phyloP scores from a whole-genome alignment of 352 stramenopile genomes.

The Phytophthora agathidicida region DNA sequence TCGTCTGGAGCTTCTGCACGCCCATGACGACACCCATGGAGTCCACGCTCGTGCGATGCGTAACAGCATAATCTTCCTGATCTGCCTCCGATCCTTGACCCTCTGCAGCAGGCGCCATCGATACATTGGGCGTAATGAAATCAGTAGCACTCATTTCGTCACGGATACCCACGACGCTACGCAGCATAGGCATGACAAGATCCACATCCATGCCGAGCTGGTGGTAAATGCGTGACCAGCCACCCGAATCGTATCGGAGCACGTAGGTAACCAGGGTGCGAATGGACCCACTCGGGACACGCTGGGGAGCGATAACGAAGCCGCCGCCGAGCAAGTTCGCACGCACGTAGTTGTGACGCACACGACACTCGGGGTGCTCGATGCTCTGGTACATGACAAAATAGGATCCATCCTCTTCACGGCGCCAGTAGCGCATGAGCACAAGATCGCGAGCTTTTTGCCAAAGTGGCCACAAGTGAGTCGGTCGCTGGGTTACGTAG shows the following conservation, averaged over 20 bases:
- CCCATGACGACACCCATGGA: slow-evolving; percentile 63
- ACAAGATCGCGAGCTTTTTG: slow-evolving; percentile 87
- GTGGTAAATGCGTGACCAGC: slow-evolving; percentile 86
- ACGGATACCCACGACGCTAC: slow-evolving; percentile 82
- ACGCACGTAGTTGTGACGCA: slow-evolving; percentile 88
- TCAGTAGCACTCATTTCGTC: slow-evolving; percentile 84
- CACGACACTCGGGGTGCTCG: slow-evolving; percentile 83
- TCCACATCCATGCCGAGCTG: slow-evolving; percentile 91
- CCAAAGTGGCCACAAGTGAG: slow-evolving; percentile 86
- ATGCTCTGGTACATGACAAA: slow-evolving; percentile 93
- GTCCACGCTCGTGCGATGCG: slow-evolving; percentile 59
- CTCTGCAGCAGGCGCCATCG: slow-evolving; percentile 38
- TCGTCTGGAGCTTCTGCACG: slow-evolving; percentile 73
- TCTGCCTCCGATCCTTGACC: slow-evolving; percentile 15
- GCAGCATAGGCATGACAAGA: slow-evolving; percentile 85
- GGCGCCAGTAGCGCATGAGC: slow-evolving; percentile 89
- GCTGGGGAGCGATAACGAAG: slow-evolving; percentile 88
- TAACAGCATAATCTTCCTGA: slow-evolving; percentile 21
- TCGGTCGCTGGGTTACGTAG: slow-evolving; percentile 86
- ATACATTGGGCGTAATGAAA: slow-evolving; percentile 90
- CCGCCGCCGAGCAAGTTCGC: slow-evolving; percentile 79
- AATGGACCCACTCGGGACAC: slow-evolving; percentile 76
- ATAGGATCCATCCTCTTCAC: slow-evolving; percentile 89
- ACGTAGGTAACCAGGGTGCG: slow-evolving; percentile 86
- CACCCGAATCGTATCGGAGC: slow-evolving; percentile 79